phyloP scores from a whole-genome alignment of 768 basidiomycete genomes.

The Leucocoprinus sp. region DNA sequence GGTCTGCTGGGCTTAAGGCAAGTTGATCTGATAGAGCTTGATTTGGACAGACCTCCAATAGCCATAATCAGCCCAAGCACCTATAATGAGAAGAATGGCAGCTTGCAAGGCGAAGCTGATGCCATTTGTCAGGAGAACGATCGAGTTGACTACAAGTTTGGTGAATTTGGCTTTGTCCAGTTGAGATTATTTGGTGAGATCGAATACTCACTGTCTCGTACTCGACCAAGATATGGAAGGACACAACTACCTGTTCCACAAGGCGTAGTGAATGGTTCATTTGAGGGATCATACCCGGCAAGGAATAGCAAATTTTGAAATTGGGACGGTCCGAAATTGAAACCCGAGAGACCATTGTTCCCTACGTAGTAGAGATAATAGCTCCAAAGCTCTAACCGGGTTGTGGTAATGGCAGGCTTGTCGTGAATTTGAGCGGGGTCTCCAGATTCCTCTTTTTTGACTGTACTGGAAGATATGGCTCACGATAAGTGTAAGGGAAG shows the following conservation, averaged over 20 bases:
- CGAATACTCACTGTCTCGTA: conserved; percentile 44
- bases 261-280: conserved; percentile 41
- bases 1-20: conserved; percentile 33
- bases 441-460: not conserved
- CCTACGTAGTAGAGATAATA: conserved; percentile 59
- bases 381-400: conserved; percentile 44
- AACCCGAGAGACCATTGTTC: conserved; percentile 61
- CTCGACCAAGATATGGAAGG: conserved; percentile 52
- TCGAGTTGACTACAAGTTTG: conserved; percentile 75
- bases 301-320: conserved; percentile 68
- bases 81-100: conserved; percentile 52
- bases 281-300: conserved; percentile 61
- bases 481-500: no score
- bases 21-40: not conserved
- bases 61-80: conserved; percentile 82
- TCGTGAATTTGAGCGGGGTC: not conserved
- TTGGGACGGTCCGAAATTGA: conserved; percentile 68
- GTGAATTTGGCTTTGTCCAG: no score
- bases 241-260: conserved; percentile 53
- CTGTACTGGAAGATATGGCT: not conserved
- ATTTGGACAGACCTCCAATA: conserved; percentile 46
- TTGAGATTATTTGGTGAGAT: not conserved
- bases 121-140: conserved; percentile 72
- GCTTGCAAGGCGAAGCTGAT: conserved; percentile 76
- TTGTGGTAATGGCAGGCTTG: conserved; percentile 24